Evolutionary conservation across 1,284 basidiomycete genomes (phyloP), one percentile per base, ranked within the genome.

Genomic region (Trametes hirsuta): DNA sequence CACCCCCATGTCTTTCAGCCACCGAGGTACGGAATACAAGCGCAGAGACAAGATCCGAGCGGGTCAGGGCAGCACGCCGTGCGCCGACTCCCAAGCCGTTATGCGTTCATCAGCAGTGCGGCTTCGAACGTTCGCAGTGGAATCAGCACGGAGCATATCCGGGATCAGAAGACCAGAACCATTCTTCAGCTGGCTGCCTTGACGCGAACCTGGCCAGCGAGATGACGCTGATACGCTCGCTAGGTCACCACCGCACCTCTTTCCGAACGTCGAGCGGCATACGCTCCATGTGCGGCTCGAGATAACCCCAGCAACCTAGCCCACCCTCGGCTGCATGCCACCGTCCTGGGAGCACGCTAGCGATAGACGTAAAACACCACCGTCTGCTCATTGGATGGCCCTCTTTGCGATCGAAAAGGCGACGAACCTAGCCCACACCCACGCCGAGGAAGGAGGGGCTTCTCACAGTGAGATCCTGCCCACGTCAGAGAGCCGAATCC

Each of bases 71-170:
- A 53, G 55, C 51, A 15, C 49, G 46, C 41, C 34, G 15, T 18
- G 36, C 48, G n/a, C 2, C 36, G 34, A 37, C 55, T 44, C 41
- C 40, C 46, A 34, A 37, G n/a, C 47, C 35, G 47, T 36, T 22
- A 37, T 12, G 18, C 36, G 24, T 39, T 18, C 47, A 10, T 14
- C 40, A 18, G 44, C 34, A 25, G 55, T 35, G 47, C 42, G 22
- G 34, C 30, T 30, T 30, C 49, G 52, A 60, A 62, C 53, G 12
- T 60, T 62, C 64, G 61, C 9, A 36, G 36, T 55, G 52, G 60
- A 58, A 62, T 50, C 53, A 46, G 55, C 55, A 63, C 64, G 64
- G 64, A 66, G 47, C 64, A 66, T 66, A 66, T 49, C 64, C 64
- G 64, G 51, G 34, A 66, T 61, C 64, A 66, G 56, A 56, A 51